Conservation (phyloP, 2,329 filamentous ascomycete genomes). For the Huntiella bhutanensis region DNA sequence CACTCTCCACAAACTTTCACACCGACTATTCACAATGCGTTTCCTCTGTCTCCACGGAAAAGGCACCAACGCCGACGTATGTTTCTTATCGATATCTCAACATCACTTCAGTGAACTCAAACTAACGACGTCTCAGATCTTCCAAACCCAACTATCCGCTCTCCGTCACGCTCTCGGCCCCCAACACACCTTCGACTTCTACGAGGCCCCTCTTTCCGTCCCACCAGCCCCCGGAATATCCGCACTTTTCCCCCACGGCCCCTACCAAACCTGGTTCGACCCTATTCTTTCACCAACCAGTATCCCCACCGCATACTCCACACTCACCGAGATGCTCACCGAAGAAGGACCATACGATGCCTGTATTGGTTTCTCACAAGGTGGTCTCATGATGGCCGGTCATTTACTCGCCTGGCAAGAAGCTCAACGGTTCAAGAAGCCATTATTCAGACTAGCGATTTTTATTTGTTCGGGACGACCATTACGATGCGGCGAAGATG, state of each 20-base stretch:
- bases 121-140: not conserved
- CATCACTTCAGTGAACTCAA: not conserved
- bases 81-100: not conserved
- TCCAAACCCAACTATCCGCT: not conserved
- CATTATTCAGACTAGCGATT: conserved; percentile 4
- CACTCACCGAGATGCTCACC: conserved; percentile 7
- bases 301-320: conserved; percentile 2
- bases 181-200: conserved; percentile 5
- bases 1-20: too few relatives aligned
- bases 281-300: not conserved
- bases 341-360: conserved; percentile 14
- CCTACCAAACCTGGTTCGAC: conserved; percentile 6
- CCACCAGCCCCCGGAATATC: not conserved
- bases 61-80: conserved; percentile 9
- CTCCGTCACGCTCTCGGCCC: not conserved
- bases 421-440: not conserved
- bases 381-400: conserved; percentile 6
- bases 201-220: not conserved
- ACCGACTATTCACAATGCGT: conserved; percentile 4
- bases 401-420: conserved; percentile 2
- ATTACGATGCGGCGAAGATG: not conserved
- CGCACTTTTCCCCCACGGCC: not conserved
- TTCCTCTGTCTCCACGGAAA: conserved; percentile 12
- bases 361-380: conserved; percentile 14
- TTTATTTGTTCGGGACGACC: conserved; percentile 5